phyloP scores from a whole-genome alignment of 2,329 filamentous ascomycete species.

The Trichophyton schoenleinii region DNA sequence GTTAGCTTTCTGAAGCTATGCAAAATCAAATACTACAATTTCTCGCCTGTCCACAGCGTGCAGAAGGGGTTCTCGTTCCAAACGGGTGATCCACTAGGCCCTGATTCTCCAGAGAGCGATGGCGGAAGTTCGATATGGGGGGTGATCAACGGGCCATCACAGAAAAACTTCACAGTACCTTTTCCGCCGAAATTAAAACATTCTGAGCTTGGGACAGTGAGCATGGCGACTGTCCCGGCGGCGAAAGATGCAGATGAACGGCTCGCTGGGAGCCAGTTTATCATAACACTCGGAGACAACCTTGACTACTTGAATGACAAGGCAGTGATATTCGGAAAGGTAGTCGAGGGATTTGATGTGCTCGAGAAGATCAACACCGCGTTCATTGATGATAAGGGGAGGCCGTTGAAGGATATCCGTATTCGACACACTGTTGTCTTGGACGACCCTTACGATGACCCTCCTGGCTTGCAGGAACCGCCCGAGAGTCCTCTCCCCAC shows the following conservation, averaged over 20 bases:
- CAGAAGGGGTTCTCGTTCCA: constrained; percentile 96
- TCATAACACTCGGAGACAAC: constrained; percentile 79
- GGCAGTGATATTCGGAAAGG: constrained; percentile 87
- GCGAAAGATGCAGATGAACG: constrained; percentile 66
- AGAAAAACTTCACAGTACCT: constrained; percentile 69
- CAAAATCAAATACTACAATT: constrained; percentile 99
- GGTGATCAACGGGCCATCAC: constrained; percentile 54
- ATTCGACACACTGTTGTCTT: constrained; percentile 86
- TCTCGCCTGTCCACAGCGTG: constrained; percentile 78
- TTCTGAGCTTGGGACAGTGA: constrained; percentile 77
- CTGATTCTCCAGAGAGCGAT: constrained; percentile 71
- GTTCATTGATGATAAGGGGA: constrained; percentile 73
- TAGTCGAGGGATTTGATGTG: constrained; percentile 89
- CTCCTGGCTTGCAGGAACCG: constrained; percentile 60
- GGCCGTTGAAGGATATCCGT: constrained; percentile 85
- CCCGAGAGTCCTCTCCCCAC: constrained; percentile 68
- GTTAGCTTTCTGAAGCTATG: constrained; percentile 91
- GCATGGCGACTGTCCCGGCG: constrained; percentile 84
- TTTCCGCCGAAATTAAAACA: constrained; percentile 83
- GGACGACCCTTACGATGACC: constrained; percentile 85
- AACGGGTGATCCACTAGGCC: constrained; percentile 85
- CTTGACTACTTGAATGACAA: constrained; percentile 86
- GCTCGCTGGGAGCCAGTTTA: constrained; percentile 80
- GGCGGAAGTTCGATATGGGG: constrained; percentile 93
- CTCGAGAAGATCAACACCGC: constrained; percentile 86